A percentile compares a stretch with the other conserved stretches of the same genome.
Evolutionary conservation across 768 basidiomycete species (phyloP).

Genomic region (Pulveroboletus sp.): DNA sequence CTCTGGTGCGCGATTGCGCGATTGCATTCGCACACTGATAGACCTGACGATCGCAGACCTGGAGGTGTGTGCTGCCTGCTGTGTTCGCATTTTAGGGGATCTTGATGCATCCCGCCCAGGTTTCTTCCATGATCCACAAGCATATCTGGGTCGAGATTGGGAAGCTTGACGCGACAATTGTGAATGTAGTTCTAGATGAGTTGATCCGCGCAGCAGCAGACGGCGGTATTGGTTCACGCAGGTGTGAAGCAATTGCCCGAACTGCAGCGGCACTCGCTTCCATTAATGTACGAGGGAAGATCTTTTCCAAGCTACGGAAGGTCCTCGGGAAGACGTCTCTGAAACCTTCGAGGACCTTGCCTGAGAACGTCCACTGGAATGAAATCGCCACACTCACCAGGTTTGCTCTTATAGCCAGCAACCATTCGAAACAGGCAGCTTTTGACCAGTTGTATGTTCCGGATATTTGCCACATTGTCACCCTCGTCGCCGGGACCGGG

Average conservation of each 20-base stretch:
- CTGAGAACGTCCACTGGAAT: constrained; percentile 71
- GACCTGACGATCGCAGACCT: constrained; percentile 68
- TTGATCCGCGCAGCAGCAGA: constrained; percentile 79
- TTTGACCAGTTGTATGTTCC: constrained; percentile 78
- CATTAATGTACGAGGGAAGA: constrained; percentile 70
- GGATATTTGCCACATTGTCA: constrained; percentile 76
- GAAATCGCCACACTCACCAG: constrained; percentile 79
- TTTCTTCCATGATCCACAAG: constrained; percentile 62
- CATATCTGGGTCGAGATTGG: constrained; percentile 76
- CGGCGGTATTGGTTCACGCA: constrained; percentile 67
- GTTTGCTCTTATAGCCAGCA: constrained; percentile 66
- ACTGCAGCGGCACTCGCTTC: constrained; percentile 71
- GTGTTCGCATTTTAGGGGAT: not conserved
- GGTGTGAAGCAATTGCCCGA: constrained; percentile 72
- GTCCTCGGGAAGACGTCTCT: constrained; percentile 69
- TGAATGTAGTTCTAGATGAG: constrained; percentile 76
- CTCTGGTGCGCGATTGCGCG: constrained; percentile 70
- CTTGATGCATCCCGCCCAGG: constrained; percentile 34
- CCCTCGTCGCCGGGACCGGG: constrained; percentile 73
- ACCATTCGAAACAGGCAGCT: constrained; percentile 56
- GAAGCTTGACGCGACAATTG: constrained; percentile 58
- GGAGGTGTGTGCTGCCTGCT: constrained; percentile 48
- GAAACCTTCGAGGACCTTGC: constrained; percentile 55
- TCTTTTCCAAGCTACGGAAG: constrained; percentile 77
- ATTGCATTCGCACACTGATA: constrained; percentile 74